Conservation (phyloP, 2,329 filamentous ascomycete species). For the Tetracladium maxilliforme region DNA sequence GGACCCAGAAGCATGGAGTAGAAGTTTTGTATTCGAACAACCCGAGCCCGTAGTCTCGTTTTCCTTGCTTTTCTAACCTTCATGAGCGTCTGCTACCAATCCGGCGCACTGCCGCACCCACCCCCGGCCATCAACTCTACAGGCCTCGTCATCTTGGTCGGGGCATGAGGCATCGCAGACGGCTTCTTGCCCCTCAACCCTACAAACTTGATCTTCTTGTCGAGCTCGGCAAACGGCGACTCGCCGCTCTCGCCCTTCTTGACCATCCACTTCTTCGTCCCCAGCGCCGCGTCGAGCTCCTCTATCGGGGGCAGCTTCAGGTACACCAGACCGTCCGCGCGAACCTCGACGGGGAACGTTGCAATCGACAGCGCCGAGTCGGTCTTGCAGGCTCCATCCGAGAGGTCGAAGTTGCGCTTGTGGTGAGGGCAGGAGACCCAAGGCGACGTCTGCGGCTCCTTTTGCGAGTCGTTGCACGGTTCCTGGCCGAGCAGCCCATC, state of each 20-base stretch:
- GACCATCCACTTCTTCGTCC: constrained; percentile 67
- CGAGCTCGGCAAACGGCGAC: constrained; percentile 15
- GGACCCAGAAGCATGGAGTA: too few species aligned
- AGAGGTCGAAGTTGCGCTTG: constrained; percentile 77
- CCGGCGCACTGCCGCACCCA: too few species aligned
- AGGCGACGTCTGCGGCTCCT: constrained; percentile 31
- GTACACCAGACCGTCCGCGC: constrained; percentile 65
- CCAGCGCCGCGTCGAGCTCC: constrained; percentile 66
- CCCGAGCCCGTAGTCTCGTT: too few species aligned
- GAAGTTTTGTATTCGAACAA: too few species aligned
- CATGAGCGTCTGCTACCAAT: too few species aligned
- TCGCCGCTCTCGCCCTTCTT: constrained; percentile 48
- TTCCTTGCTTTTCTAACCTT: too few species aligned
- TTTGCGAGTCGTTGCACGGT: constrained; percentile 15
- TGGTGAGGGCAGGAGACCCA: constrained; percentile 82
- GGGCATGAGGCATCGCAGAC: too few species aligned
- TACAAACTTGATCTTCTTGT: constrained; percentile 8
- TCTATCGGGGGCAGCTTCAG: constrained; percentile 65
- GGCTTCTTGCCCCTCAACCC: constrained; percentile 3
- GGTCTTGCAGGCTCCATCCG: constrained; percentile 58
- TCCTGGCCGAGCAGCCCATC: constrained; percentile 72
- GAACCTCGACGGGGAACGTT: constrained; percentile 63
- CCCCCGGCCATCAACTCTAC: too few species aligned
- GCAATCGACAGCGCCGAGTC: constrained; percentile 67
- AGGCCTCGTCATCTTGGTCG: too few species aligned